These are phyloP conservation scores for Cinchona pubescens DNA, from an alignment of 257 asterid genomes.

Conservation along the genomic window DNA sequence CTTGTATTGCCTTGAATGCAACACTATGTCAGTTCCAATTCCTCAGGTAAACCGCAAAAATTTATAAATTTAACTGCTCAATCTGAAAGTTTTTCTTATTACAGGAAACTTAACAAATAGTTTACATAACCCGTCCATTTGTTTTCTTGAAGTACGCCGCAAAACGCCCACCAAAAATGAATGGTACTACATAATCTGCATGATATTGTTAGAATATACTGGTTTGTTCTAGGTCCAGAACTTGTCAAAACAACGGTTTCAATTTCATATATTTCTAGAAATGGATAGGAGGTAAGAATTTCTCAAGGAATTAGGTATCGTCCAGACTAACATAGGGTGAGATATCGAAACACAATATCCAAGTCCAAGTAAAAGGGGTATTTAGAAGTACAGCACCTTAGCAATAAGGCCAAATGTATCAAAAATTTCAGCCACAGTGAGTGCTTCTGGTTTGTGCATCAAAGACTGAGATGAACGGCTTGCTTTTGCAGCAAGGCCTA, in stretches of 20 bases:
- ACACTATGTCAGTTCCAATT: background rate
- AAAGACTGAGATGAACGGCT: constrained; percentile 89
- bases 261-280: too few relatives aligned
- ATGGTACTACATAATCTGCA: background rate
- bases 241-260: too few relatives aligned
- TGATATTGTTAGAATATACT: background rate
- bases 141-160: background rate
- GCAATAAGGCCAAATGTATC: constrained; percentile 77
- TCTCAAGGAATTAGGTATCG: background rate
- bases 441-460: constrained; percentile 77
- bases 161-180: background rate
- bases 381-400: constrained; percentile 42
- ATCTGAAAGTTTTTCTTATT: background rate
- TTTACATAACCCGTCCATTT: background rate
- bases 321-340: background rate
- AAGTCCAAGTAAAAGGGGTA: background rate
- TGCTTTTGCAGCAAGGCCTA: constrained; percentile 92
- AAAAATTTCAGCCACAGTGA: constrained; percentile 81
- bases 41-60: background rate
- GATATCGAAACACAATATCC: background rate
- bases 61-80: background rate
- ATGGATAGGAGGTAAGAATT: background rate
- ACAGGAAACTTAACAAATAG: background rate
- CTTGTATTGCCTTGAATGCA: background rate
- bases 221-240: background rate